A percentile compares a stretch with the other conserved stretches of the same genome.
These are phyloP conservation scores for Trichosporon ovoides DNA, from an alignment of 1,284 basidiomycete species.

Conservation along the genomic window DNA sequence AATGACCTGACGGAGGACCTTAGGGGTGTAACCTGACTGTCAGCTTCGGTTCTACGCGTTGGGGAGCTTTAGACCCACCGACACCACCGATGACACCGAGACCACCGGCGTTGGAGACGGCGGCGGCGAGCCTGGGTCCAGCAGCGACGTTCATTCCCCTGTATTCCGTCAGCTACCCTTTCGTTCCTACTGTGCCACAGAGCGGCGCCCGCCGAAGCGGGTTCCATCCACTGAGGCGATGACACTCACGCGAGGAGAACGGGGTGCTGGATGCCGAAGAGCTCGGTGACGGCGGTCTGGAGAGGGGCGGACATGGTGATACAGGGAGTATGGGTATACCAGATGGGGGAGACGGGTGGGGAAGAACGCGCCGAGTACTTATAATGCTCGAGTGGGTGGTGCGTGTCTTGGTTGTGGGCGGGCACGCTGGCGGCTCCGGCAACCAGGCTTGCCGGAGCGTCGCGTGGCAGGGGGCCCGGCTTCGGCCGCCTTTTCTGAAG, in stretches of 20 bases:
- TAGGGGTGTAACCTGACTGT: slow-evolving; percentile 29
- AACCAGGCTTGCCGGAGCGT: neutral
- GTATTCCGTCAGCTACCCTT: neutral
- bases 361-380: neutral
- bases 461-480: neutral
- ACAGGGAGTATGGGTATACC: neutral
- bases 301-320: neutral
- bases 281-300: slow-evolving; percentile 1
- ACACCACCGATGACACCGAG: slow-evolving; percentile 81
- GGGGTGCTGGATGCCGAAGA: slow-evolving; percentile 73
- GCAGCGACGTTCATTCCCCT: slow-evolving; percentile 79
- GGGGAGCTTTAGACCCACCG: neutral
- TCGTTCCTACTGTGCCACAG: no score
- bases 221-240: neutral
- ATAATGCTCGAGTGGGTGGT: neutral
- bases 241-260: slow-evolving; percentile 62
- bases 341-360: neutral
- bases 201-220: neutral
- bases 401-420: neutral
- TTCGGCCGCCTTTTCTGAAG: neutral
- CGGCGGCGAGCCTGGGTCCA: slow-evolving; percentile 76
- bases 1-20: slow-evolving; percentile 57
- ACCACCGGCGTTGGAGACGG: slow-evolving; percentile 69
- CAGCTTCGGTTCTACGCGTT: neutral
- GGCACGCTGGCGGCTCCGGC: neutral